A percentile compares a stretch with the other conserved stretches of the same genome.
Evolutionary conservation across 352 stramenopile genomes (phyloP).

Genomic region (Blastocystis sp.): DNA sequence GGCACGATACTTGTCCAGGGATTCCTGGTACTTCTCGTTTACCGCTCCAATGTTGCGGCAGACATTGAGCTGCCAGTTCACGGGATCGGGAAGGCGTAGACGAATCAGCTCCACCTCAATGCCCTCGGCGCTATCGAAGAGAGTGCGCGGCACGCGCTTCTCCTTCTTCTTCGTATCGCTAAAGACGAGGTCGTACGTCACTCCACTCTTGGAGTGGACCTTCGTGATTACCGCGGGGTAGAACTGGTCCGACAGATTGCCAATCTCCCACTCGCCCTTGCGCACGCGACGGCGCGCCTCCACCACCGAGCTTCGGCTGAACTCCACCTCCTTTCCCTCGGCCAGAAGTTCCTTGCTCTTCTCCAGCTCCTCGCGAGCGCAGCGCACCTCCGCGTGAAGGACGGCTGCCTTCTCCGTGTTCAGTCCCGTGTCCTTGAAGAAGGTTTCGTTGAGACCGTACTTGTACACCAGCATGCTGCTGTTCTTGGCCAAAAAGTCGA

Average conservation of each 20-base stretch:
- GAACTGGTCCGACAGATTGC: slow-evolving; percentile 39
- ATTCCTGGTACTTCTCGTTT: slow-evolving; percentile 73
- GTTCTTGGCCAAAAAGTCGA: slow-evolving; percentile 60
- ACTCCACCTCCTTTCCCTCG: background rate
- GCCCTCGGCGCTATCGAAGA: slow-evolving; percentile 63
- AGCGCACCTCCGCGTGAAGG: slow-evolving; percentile 67
- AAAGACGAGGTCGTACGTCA: slow-evolving; percentile 75
- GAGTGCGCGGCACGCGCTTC: slow-evolving; percentile 69
- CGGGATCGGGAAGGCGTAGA: slow-evolving; percentile 67
- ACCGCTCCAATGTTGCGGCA: slow-evolving; percentile 71
- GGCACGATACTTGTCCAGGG: slow-evolving; percentile 71
- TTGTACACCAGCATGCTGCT: slow-evolving; percentile 51
- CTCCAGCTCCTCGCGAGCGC: slow-evolving; percentile 44
- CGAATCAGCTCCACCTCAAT: slow-evolving; percentile 64
- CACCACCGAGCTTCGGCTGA: slow-evolving; percentile 8
- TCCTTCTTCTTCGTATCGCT: slow-evolving; percentile 71
- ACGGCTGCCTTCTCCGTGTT: slow-evolving; percentile 75
- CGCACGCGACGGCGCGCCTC: background rate
- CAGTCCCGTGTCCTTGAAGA: slow-evolving; percentile 76
- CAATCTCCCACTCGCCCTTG: slow-evolving; percentile 35
- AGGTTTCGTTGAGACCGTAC: slow-evolving; percentile 63
- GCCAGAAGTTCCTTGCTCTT: background rate
- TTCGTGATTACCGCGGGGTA: slow-evolving; percentile 60
- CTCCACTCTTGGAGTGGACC: slow-evolving; percentile 67
- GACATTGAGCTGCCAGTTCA: slow-evolving; percentile 73